These are phyloP conservation scores for Calocybe gambosa DNA, from an alignment of 1,284 basidiomycete genomes.

Conservation along the genomic window DNA sequence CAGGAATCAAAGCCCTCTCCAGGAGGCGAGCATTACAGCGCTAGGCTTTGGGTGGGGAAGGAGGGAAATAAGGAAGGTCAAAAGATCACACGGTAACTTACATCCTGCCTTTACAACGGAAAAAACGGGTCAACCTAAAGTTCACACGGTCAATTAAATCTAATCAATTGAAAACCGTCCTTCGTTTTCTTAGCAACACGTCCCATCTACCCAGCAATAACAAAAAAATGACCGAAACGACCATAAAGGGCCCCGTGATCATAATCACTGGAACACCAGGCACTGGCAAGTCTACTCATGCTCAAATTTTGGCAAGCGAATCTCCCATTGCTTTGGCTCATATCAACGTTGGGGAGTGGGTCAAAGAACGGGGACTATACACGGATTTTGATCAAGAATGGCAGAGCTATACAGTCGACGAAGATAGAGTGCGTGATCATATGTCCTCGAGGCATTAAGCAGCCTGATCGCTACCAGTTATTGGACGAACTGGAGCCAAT, in stretches of 20 bases:
- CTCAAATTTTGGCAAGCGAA: constrained; percentile 68
- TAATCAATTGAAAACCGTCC: not conserved
- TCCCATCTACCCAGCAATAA: not conserved
- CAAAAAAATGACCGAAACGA: constrained; percentile 13
- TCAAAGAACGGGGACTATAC: constrained; percentile 82
- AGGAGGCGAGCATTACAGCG: constrained; percentile 23
- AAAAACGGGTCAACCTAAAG: constrained; percentile 1
- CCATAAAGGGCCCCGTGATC: constrained; percentile 64
- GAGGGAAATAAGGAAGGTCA: constrained; percentile 8
- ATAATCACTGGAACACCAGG: constrained; percentile 91
- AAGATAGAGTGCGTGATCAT: constrained; percentile 70
- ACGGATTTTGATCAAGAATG: constrained; percentile 90
- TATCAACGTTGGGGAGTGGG: constrained; percentile 86
- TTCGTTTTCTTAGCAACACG: too few species aligned
- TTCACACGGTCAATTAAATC: constrained; percentile 2
- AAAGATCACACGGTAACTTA: constrained; percentile 16
- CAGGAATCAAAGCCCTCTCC: constrained; percentile 22
- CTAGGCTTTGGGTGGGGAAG: constrained; percentile 9
- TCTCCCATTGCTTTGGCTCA: constrained; percentile 67
- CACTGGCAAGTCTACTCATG: constrained; percentile 88
- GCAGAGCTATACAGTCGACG: constrained; percentile 92
- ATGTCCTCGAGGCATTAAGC: constrained; percentile 1
- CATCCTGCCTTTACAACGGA: constrained; percentile 10
- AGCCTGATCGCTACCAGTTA: constrained; percentile 41
- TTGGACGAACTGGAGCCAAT: constrained; percentile 84